Evolutionary conservation across 2,329 filamentous ascomycete genomes (phyloP).

Genomic region (Pseudogymnoascus sp.): DNA sequence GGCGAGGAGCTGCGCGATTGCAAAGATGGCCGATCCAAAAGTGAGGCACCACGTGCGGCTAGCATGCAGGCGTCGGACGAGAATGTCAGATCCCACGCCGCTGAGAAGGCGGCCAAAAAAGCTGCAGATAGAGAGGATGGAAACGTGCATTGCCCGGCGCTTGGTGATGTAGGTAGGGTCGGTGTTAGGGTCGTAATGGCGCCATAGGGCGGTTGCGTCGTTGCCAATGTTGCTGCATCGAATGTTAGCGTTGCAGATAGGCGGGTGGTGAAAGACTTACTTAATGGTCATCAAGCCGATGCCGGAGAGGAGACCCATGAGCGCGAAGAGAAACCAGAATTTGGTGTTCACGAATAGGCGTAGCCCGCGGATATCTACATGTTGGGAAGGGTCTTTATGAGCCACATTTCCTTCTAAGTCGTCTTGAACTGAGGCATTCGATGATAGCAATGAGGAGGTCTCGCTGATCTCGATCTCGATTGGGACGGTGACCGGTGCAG

Average conservation of each 20-base stretch:
- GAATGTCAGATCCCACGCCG: constrained; percentile 81
- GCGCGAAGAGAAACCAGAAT: constrained; percentile 84
- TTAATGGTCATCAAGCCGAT: constrained; percentile 99
- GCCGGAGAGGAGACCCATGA: constrained; percentile 86
- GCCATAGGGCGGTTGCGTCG: constrained; percentile 80
- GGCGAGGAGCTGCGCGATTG: constrained; percentile 68
- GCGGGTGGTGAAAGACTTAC: constrained; percentile 43
- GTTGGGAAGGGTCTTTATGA: constrained; percentile 66
- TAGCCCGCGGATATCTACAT: constrained; percentile 84
- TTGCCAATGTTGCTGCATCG: constrained; percentile 80
- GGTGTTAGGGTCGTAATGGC: constrained; percentile 67
- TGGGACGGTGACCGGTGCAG: constrained; percentile 22
- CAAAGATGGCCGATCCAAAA: constrained; percentile 68
- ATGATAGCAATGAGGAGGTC: constrained; percentile 71
- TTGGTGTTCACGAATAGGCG: constrained; percentile 62
- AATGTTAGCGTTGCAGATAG: background rate
- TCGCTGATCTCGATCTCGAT: constrained; percentile 53
- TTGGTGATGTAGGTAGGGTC: constrained; percentile 67
- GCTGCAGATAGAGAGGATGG: constrained; percentile 81
- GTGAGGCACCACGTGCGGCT: constrained; percentile 90
- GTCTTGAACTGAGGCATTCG: constrained; percentile 36
- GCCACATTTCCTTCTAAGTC: constrained; percentile 41
- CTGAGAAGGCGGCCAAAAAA: constrained; percentile 74
- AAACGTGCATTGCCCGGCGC: constrained; percentile 85
- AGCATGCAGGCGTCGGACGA: constrained; percentile 71